Percentiles rank a stretch among this genome's conserved stretches.
Conservation (phyloP, 805 yeast genomes). For the Spathaspora sp. region DNA sequence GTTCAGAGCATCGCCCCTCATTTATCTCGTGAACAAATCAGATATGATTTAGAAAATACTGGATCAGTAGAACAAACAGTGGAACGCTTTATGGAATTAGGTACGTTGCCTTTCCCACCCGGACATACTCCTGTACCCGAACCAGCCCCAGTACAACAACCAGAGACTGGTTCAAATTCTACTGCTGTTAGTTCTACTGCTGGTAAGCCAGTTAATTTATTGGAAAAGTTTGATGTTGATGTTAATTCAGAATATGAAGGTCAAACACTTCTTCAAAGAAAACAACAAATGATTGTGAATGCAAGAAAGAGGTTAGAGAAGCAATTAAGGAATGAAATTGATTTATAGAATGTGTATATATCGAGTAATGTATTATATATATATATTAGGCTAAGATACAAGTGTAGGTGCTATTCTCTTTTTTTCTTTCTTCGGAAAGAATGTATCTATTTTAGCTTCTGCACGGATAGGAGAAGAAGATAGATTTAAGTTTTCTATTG, state of each 20-base stretch:
- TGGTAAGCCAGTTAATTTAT: conserved; percentile 13
- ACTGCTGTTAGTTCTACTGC: neutral
- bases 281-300: conserved; percentile 38
- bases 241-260: conserved; percentile 14
- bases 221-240: conserved; percentile 44
- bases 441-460: conserved; percentile 9
- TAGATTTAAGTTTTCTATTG: neutral
- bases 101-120: conserved; percentile 57
- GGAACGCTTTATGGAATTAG: conserved; percentile 61
- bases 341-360: conserved; percentile 1
- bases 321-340: conserved; percentile 26
- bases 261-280: conserved; percentile 20
- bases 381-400: neutral
- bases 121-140: conserved; percentile 17
- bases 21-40: conserved; percentile 64
- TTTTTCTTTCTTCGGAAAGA: conserved; percentile 12
- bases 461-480: neutral
- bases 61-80: conserved; percentile 83
- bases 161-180: conserved; percentile 1
- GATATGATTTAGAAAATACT: conserved; percentile 66
- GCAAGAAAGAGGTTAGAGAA: conserved; percentile 47
- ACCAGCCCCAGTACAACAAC: conserved; percentile 9
- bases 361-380: neutral
- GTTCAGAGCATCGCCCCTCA: conserved; percentile 82
- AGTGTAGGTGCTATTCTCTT: conserved; percentile 20